phyloP scores from a whole-genome alignment of 2,329 filamentous ascomycete genomes.

The Neocatenulostroma microsporum region DNA sequence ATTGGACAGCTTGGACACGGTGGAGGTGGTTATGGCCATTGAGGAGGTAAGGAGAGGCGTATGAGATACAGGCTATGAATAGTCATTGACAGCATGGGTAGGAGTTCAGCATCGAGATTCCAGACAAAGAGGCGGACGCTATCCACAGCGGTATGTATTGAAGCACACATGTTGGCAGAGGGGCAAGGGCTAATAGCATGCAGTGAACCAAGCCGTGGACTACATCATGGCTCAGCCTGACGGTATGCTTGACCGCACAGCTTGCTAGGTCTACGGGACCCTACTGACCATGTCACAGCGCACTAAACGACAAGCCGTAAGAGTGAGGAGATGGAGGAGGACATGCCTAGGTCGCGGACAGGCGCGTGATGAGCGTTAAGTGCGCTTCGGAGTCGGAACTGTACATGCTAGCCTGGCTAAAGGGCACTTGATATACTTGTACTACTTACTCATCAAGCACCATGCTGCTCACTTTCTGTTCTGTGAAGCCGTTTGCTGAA shows the following conservation, averaged over 20 bases:
- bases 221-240: conserved; percentile 92
- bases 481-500: too few relatives aligned
- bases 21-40: conserved; percentile 99
- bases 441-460: conserved; percentile 24
- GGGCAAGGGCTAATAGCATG: conserved; percentile 25
- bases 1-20: conserved; percentile 93
- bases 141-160: conserved; percentile 87
- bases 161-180: background rate
- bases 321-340: background rate
- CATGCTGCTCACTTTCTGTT: too few relatives aligned
- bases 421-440: conserved; percentile 23
- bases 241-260: too few relatives aligned
- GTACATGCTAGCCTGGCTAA: conserved; percentile 23
- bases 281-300: conserved; percentile 20
- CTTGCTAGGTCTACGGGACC: too few relatives aligned
- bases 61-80: conserved; percentile 45
- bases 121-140: conserved; percentile 89
- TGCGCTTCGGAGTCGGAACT: conserved; percentile 13
- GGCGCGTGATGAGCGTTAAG: conserved; percentile 10
- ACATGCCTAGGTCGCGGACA: conserved; percentile 8
- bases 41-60: conserved; percentile 65
- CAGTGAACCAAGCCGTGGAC: conserved; percentile 88
- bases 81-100: conserved; percentile 30
- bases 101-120: conserved; percentile 91
- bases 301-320: conserved; percentile 21